These are phyloP conservation scores for Zymoseptoria pseudotritici DNA, from an alignment of 2,329 filamentous ascomycete genomes.

Conservation along the genomic window DNA sequence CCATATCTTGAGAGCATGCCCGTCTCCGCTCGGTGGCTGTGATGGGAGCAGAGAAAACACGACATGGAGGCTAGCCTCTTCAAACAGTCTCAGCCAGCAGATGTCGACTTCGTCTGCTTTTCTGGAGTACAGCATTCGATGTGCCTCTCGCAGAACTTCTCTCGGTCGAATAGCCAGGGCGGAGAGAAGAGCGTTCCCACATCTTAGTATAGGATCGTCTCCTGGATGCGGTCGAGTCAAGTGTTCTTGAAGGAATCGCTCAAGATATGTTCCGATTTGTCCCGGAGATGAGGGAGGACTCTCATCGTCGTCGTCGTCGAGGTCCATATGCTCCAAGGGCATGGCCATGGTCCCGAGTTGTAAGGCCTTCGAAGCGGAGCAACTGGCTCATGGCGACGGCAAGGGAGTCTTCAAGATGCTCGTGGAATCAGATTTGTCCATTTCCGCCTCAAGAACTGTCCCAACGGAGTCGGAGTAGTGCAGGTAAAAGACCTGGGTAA, in stretches of 20 bases:
- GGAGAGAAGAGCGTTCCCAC: constrained; percentile 34
- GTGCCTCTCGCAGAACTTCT: constrained; percentile 53
- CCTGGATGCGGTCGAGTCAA: not conserved
- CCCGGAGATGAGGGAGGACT: not conserved
- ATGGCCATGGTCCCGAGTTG: not conserved
- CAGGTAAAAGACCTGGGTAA: not conserved
- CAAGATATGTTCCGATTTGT: not conserved
- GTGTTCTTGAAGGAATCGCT: not conserved
- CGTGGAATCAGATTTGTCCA: not conserved
- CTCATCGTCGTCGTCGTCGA: not conserved
- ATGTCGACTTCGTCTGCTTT: constrained; percentile 58
- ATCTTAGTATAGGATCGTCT: constrained; percentile 32
- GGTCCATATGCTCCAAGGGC: not conserved
- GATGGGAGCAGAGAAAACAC: constrained; percentile 34
- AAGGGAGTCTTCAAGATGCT: not conserved
- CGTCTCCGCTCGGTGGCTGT: not conserved
- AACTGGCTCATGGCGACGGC: not conserved
- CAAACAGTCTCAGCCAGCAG: constrained; percentile 65
- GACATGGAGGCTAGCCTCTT: constrained; percentile 60
- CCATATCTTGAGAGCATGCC: constrained; percentile 2
- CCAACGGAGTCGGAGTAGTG: not conserved
- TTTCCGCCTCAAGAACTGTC: not conserved
- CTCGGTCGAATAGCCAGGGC: constrained; percentile 35
- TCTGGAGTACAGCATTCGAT: constrained; percentile 62
- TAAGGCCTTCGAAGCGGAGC: not conserved